Percentiles rank a stretch among this genome's conserved stretches.
Conservation (phyloP, 1,284 basidiomycete genomes). For the Taiwanofungus camphoratus region DNA sequence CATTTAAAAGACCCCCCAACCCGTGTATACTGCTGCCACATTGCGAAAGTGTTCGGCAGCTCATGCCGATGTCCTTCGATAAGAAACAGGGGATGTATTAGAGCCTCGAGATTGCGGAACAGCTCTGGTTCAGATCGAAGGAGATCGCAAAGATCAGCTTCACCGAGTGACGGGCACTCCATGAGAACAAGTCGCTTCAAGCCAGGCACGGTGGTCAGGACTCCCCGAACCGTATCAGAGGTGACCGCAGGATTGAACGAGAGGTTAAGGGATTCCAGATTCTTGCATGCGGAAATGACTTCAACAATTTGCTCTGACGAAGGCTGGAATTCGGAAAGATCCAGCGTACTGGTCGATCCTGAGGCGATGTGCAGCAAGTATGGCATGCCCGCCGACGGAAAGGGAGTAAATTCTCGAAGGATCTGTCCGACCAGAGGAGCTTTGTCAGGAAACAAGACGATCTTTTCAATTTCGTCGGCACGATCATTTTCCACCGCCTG, state of each 20-base stretch:
- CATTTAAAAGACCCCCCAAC: too few relatives aligned
- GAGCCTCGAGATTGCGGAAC: constrained; percentile 23
- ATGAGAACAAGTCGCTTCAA: constrained; percentile 25
- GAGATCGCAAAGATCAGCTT: constrained; percentile 19
- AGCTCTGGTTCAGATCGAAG: constrained; percentile 18
- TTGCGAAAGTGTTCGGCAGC: too few relatives aligned
- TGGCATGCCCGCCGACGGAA: constrained; percentile 20
- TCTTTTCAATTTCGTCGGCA: constrained; percentile 18
- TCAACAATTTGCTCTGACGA: constrained; percentile 17
- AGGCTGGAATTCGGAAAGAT: constrained; percentile 23
- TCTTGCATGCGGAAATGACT: constrained; percentile 11
- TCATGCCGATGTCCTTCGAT: too few relatives aligned
- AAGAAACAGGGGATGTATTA: constrained; percentile 24
- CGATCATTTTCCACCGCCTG: constrained; percentile 22
- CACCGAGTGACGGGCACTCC: constrained; percentile 20
- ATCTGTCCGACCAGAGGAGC: constrained; percentile 12
- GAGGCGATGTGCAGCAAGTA: constrained; percentile 18
- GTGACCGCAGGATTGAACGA: constrained; percentile 19
- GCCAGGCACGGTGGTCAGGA: constrained; percentile 15
- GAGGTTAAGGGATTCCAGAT: constrained; percentile 22
- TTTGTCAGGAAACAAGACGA: constrained; percentile 26
- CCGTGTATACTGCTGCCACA: too few relatives aligned
- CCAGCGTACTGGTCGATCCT: constrained; percentile 8
- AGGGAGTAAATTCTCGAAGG: constrained; percentile 17
- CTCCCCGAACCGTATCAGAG: constrained; percentile 14